Base-by-base conservation (phyloP, 768 basidiomycete species). In the Hygrophorus pudorinus region DNA sequence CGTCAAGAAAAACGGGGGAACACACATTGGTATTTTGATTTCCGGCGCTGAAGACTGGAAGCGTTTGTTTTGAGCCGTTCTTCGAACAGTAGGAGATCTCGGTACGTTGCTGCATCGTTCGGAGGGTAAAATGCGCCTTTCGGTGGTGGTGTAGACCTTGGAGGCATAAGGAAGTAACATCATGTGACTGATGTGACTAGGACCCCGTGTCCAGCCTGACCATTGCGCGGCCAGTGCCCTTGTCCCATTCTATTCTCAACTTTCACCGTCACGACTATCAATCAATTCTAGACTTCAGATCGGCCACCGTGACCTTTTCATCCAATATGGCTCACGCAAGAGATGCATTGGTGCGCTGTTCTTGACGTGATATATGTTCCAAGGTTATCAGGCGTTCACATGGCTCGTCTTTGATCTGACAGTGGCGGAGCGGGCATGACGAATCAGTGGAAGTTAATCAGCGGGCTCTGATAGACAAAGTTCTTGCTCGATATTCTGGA, bases 21-120 rank as follows among this genome's bases (percentile, higher is more conserved):
- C 78, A 53, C 57, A 90, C 88, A 58, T 65, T 90, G 85, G 63
- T 92, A 92, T 47, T 85, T 74, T 20, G 78, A 72, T 62, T 92
- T 92, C 45, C 89, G 70, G 21, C 76, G 73, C 54, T 85, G 82
- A 12, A 93, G 68, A 48, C 72, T 76, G n/a, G 82, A 76, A 4
- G 89, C 90, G 56, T 85, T 97, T 14, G 85, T 84, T 67, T 96
- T 96, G 47, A 99, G 77, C n/a, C 94, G 75, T 59, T 97, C 93
- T 65, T 99, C 94, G 48, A 98, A 97, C 36, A 90, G 67, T 17
- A 97, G 73, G 11, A 99, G 67, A 59, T 99, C 94, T 36, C 85
- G 70, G 61, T 85, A 89, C 1, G 91, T 92, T 10, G 82, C 71
- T 41, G 71, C 70, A 60, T 93, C 91, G 54, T 78, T 78, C 30